Conservation (phyloP, 2,329 filamentous ascomycete genomes). For the Paraphaeosphaeria sporulosa region DNA sequence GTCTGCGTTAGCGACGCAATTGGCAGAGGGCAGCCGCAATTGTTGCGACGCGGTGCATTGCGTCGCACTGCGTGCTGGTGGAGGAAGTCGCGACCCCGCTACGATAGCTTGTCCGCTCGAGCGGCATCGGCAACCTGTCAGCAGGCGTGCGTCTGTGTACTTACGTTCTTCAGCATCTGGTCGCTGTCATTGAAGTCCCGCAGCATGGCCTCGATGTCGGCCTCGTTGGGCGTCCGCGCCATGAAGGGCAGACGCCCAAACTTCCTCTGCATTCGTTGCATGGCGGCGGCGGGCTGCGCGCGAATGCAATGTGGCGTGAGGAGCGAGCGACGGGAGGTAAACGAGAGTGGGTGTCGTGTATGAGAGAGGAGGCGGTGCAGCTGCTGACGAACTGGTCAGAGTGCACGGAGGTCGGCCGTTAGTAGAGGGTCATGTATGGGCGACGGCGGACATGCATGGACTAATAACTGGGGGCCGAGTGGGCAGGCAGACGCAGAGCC, state of each 20-base stretch:
- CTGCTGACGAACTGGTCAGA: constrained; percentile 6
- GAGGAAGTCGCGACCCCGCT: constrained; percentile 23
- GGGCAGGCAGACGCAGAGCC: constrained; percentile 14
- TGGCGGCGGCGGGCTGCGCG: constrained; percentile 49
- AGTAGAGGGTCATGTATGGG: constrained; percentile 11
- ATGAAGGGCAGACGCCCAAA: constrained; percentile 70
- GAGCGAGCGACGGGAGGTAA: constrained; percentile 1
- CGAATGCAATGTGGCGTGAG: constrained; percentile 20
- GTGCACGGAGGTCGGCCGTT: constrained; percentile 6
- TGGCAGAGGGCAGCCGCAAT: neutral
- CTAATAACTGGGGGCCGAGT: constrained; percentile 10
- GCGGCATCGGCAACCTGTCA: neutral
- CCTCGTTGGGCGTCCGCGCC: constrained; percentile 76
- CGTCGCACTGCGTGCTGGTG: neutral
- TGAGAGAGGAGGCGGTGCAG: constrained; percentile 4
- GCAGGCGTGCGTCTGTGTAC: constrained; percentile 21
- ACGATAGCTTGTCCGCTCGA: constrained; percentile 16
- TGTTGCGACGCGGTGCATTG: neutral
- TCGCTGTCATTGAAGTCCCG: constrained; percentile 84
- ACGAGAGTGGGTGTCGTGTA: neutral
- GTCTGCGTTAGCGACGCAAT: constrained; percentile 11
- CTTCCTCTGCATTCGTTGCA: constrained; percentile 77
- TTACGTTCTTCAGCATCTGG: constrained; percentile 74
- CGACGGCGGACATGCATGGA: constrained; percentile 1
- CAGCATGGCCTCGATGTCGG: constrained; percentile 76